These are phyloP conservation scores for Paracoccidioides brasiliensis DNA, from an alignment of 2,329 filamentous ascomycete species.

Conservation along the genomic window DNA sequence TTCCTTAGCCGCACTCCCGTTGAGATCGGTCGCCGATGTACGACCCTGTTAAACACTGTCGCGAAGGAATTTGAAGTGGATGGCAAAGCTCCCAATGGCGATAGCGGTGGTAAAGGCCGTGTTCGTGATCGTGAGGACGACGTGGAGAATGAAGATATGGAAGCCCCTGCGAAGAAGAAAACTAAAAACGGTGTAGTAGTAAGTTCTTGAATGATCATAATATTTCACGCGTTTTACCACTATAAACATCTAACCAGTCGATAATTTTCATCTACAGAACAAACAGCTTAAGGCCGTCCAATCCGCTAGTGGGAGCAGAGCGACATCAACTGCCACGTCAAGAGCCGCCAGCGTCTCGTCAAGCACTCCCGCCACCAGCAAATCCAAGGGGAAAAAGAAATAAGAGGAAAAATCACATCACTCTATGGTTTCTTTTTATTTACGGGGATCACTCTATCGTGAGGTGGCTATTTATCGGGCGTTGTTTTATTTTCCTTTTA, in stretches of 20 bases:
- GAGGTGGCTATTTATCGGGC: neutral
- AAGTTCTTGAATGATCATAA: conserved; percentile 22
- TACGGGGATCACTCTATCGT: neutral
- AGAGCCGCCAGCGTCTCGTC: conserved; percentile 81
- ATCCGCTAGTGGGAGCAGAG: conserved; percentile 53
- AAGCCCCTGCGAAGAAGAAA: conserved; percentile 89
- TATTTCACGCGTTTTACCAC: neutral
- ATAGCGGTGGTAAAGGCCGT: conserved; percentile 50
- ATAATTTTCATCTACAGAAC: conserved; percentile 47
- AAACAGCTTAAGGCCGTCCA: conserved; percentile 88
- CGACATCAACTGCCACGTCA: conserved; percentile 62
- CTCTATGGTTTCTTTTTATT: neutral
- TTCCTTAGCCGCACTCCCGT: conserved; percentile 89
- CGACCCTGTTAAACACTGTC: conserved; percentile 85
- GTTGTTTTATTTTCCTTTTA: neutral
- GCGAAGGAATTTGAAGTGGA: conserved; percentile 76
- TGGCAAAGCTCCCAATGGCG: conserved; percentile 43
- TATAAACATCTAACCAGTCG: neutral
- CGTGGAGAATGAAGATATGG: conserved; percentile 66
- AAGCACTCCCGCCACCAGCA: conserved; percentile 39
- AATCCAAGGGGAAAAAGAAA: conserved; percentile 38
- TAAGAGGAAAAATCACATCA: conserved; percentile 16
- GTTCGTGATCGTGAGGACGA: conserved; percentile 52
- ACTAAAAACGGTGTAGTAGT: conserved; percentile 80
- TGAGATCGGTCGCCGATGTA: conserved; percentile 84